phyloP scores from a whole-genome alignment of 2,329 filamentous ascomycete species.

The Xylariomycetidae sp. region DNA sequence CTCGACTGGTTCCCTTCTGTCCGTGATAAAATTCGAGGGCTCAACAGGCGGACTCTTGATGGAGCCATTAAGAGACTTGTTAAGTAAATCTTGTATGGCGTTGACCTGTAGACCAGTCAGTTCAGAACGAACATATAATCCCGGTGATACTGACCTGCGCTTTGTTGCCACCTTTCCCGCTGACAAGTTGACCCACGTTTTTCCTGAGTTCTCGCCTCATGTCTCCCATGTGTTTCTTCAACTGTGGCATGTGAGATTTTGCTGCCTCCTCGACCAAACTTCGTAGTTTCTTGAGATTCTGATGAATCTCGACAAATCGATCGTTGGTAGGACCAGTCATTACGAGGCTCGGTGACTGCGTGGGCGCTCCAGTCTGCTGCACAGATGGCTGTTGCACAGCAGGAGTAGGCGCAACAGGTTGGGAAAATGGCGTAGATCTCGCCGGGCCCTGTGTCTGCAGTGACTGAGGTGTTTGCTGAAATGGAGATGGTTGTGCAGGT shows the following conservation, averaged over 20 bases:
- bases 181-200: constrained; percentile 65
- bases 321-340: constrained; percentile 23
- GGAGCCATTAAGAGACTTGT: constrained; percentile 44
- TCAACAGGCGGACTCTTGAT: constrained; percentile 49
- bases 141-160: constrained; percentile 39
- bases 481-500: constrained; percentile 5
- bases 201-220: constrained; percentile 67
- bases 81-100: constrained; percentile 46
- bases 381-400: constrained; percentile 5
- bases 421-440: constrained; percentile 10
- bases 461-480: constrained; percentile 1
- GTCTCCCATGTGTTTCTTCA: constrained; percentile 64
- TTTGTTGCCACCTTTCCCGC: constrained; percentile 57
- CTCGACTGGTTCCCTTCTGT: constrained; percentile 38
- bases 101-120: constrained; percentile 28
- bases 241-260: constrained; percentile 45
- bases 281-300: constrained; percentile 56
- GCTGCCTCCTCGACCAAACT: constrained; percentile 43
- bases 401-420: constrained; percentile 4
- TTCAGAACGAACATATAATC: not conserved
- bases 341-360: constrained; percentile 11
- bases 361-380: constrained; percentile 13
- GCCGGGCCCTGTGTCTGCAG: no score
- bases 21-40: constrained; percentile 46
- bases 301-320: constrained; percentile 54